Base-by-base conservation (phyloP, 805 yeast species). In the Babjeviella inositovora region DNA sequence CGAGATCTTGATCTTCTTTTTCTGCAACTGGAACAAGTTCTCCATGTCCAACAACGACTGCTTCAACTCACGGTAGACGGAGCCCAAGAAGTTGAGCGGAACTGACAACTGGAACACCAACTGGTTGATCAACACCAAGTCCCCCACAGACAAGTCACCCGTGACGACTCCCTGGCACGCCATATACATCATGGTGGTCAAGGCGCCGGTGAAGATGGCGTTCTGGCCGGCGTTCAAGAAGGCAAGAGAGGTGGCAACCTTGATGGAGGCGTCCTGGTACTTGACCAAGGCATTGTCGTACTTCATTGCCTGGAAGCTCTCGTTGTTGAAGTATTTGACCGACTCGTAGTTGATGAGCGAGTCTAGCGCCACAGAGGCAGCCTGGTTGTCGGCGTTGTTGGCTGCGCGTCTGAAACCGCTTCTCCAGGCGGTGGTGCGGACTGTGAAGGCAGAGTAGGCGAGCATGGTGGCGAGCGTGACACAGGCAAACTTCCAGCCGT, bases 111-210 rank as follows among this genome's bases (percentile, higher is more conserved):
- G 98, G 59, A 90, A 90, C 9, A 90, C 97, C 27, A 90, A 62
- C 51, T 90, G 98, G 48, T 90, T 90, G 33, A 90, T 87, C 29
- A 90, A 57, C 11, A 90, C 97, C 39, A 90, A 57, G 43, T 90
- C 98, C 34, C 98, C 98, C 11, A 90, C 96, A 1, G 92, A 75
- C 26, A 90, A 53, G 1, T 67, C 47, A 0, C 94, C 94, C 3
- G 64, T 47, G 8, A 82, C 70, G n/a, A 90, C 90, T 14, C 97
- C 97, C 26, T 71, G 69, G 38, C 94, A 81, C 9, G 95, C 96
- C 93, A 90, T 74, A 45, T 80, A 90, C 98, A 90, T 90, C 92
- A 90, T 90, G 2, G 73, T 79, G 2, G 98, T 90, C 32, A 90
- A 54, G 2, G 98, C 97, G 19, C 79, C 49, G 0, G 96, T 80